phyloP scores from a whole-genome alignment of 1,139 yeast species.

The Trichomonascaceae sp. region DNA sequence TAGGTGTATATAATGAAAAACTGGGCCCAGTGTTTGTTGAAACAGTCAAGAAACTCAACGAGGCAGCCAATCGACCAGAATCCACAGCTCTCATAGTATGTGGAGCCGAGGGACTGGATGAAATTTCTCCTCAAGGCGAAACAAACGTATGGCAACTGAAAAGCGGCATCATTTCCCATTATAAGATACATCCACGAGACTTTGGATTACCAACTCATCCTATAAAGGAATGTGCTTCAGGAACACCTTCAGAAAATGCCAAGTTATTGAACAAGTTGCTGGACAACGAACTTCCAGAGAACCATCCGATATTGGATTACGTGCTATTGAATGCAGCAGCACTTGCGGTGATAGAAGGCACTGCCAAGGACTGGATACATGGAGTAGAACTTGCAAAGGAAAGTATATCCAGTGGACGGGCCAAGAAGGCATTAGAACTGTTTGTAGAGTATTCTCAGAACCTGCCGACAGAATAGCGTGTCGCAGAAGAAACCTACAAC shows the following conservation, averaged over 20 bases:
- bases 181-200: constrained; percentile 45
- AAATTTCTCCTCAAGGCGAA: constrained; percentile 80
- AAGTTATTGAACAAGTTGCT: constrained; percentile 50
- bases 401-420: constrained; percentile 62
- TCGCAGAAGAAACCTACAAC: constrained; percentile 40
- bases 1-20: constrained; percentile 79
- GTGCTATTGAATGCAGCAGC: constrained; percentile 85
- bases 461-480: neutral
- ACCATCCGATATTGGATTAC: constrained; percentile 73
- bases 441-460: constrained; percentile 38
- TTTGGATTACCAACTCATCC: constrained; percentile 78
- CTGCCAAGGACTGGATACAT: constrained; percentile 58
- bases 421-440: constrained; percentile 50
- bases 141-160: constrained; percentile 70
- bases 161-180: constrained; percentile 32
- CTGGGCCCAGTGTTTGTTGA: constrained; percentile 81
- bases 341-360: constrained; percentile 70
- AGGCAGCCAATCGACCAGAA: constrained; percentile 35
- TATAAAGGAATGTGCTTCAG: constrained; percentile 63
- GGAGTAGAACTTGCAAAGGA: constrained; percentile 73
- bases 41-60: constrained; percentile 59
- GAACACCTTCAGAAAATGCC: constrained; percentile 86
- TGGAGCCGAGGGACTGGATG: constrained; percentile 89
- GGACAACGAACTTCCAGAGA: constrained; percentile 44
- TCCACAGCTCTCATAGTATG: constrained; percentile 76